These are phyloP conservation scores for Rhodotorula sphaerocarpa DNA, from an alignment of 768 basidiomycete genomes.

Conservation along the genomic window DNA sequence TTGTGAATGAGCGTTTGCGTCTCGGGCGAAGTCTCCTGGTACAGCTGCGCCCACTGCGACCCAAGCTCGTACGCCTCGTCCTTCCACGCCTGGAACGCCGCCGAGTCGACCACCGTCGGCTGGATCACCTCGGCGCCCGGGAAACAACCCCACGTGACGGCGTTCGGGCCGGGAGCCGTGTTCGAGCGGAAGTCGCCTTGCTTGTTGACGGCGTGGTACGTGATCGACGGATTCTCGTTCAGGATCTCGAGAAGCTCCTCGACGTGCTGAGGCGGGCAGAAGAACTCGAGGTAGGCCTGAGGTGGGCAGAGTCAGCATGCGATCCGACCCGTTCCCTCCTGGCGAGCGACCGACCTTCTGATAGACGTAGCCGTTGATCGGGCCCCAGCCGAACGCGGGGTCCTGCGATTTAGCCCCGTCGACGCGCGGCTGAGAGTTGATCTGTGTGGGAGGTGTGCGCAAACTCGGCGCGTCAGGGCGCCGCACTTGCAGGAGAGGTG, in stretches of 20 bases:
- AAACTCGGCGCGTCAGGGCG: too few relatives aligned
- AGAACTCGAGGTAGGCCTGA: constrained; percentile 94
- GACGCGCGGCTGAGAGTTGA: constrained; percentile 93
- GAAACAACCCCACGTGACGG: constrained; percentile 98
- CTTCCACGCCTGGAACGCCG: constrained; percentile 65
- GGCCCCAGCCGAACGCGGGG: constrained; percentile 85
- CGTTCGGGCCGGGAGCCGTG: constrained; percentile 90
- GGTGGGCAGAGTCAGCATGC: too few relatives aligned
- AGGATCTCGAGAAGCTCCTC: constrained; percentile 36
- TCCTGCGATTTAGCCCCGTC: constrained; percentile 70
- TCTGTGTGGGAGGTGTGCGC: constrained; percentile 39
- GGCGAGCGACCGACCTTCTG: too few relatives aligned
- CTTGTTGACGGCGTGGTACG: constrained; percentile 96
- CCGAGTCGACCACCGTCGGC: constrained; percentile 89
- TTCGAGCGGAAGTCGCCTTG: constrained; percentile 90
- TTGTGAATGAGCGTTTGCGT: constrained; percentile 64
- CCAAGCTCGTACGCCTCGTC: constrained; percentile 95
- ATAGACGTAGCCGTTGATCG: constrained; percentile 82
- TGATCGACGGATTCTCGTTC: constrained; percentile 66
- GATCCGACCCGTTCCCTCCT: too few relatives aligned
- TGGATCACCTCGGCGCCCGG: constrained; percentile 92
- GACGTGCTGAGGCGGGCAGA: constrained; percentile 50
- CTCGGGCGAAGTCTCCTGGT: constrained; percentile 58
- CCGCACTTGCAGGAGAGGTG: too few relatives aligned
- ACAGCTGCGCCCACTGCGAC: constrained; percentile 83